These are phyloP conservation scores for Lyophyllum atratum DNA, from an alignment of 768 basidiomycete species.

Conservation along the genomic window DNA sequence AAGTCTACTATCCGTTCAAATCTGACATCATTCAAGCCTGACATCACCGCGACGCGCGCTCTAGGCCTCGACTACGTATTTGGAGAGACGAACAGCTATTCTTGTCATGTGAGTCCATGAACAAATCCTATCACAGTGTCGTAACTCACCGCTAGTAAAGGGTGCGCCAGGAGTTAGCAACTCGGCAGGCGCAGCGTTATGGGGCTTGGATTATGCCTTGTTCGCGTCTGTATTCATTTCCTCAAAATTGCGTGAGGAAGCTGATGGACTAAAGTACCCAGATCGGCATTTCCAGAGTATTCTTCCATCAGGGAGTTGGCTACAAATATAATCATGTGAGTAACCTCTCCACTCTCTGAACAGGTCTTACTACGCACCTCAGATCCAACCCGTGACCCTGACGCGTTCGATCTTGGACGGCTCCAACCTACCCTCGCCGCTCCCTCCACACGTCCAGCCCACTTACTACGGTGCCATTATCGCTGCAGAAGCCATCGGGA, in stretches of 20 bases:
- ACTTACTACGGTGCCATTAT: conserved; percentile 68
- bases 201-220: conserved; percentile 57
- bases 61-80: conserved; percentile 57
- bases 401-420: conserved; percentile 61
- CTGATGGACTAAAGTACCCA: conserved; percentile 12
- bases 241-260: not conserved
- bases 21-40: conserved; percentile 49
- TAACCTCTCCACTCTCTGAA: not conserved
- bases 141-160: conserved; percentile 5
- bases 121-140: not conserved
- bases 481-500: conserved; percentile 57
- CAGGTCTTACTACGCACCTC: not conserved
- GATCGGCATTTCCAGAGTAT: conserved; percentile 52
- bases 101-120: conserved; percentile 37
- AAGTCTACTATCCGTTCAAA: conserved; percentile 61
- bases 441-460: conserved; percentile 63
- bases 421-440: conserved; percentile 43
- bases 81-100: conserved; percentile 62
- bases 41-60: conserved; percentile 50
- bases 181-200: conserved; percentile 57
- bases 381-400: conserved; percentile 67
- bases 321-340: conserved; percentile 70
- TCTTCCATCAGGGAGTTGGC: conserved; percentile 72
- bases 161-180: conserved; percentile 50
- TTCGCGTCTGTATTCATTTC: conserved; percentile 32